Conservation (phyloP, 192 early-diverging fungal genomes). For the Chytriomyces sp. region DNA sequence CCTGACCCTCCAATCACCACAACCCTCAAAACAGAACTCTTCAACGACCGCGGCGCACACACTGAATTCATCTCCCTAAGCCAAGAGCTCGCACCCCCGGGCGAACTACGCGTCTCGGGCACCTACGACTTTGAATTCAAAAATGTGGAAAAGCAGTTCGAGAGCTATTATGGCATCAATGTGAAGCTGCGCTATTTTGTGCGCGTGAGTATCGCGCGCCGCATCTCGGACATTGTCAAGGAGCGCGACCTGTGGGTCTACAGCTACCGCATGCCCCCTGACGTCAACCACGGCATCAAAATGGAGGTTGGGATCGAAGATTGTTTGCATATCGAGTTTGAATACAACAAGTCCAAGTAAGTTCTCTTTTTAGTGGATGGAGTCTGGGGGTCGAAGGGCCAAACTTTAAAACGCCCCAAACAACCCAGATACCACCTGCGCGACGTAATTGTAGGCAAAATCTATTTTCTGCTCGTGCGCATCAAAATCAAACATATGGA, state of each 20-base stretch:
- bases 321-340: slow-evolving; percentile 98
- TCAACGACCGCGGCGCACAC: slow-evolving; percentile 92
- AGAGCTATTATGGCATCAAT: slow-evolving; percentile 97
- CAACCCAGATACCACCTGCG: slow-evolving; percentile 85
- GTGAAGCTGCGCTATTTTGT: slow-evolving; percentile 98
- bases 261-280: slow-evolving; percentile 89
- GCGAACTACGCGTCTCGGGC: slow-evolving; percentile 79
- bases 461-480: slow-evolving; percentile 97
- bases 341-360: slow-evolving; percentile 98
- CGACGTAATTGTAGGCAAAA: slow-evolving; percentile 99
- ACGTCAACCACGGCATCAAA: slow-evolving; percentile 93
- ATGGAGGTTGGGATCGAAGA: slow-evolving; percentile 99
- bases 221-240: slow-evolving; percentile 86
- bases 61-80: slow-evolving; percentile 91
- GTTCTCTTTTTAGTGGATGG: slow-evolving; percentile 25
- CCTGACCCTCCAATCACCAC: slow-evolving; percentile 15
- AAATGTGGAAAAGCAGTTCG: slow-evolving; percentile 99
- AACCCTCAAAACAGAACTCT: slow-evolving; percentile 68
- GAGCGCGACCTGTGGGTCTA: slow-evolving; percentile 99
- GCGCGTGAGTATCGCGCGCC: slow-evolving; percentile 83
- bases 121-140: slow-evolving; percentile 97
- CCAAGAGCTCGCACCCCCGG: slow-evolving; percentile 94
- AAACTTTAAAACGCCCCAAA: not conserved
- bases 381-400: too few species aligned
- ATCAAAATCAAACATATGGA: slow-evolving; percentile 99